A percentile compares a stretch with the other conserved stretches of the same genome.
Conservation (phyloP, 192 early-diverging fungal species). For the Rhizophagus prolifer region DNA sequence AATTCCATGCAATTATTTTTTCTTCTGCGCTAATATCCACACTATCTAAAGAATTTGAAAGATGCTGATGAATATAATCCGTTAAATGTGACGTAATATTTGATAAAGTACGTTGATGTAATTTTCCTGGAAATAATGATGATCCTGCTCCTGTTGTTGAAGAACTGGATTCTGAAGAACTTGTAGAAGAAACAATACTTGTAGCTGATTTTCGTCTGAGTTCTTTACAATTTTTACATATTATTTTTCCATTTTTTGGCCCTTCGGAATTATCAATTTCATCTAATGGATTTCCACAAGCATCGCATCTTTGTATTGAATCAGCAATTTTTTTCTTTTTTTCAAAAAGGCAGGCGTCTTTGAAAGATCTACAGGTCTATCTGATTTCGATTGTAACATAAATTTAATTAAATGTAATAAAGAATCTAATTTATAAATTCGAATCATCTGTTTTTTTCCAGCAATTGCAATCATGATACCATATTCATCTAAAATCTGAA, state of each 20-base stretch:
- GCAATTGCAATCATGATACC: conserved; percentile 13
- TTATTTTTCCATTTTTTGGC: not conserved
- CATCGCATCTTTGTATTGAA: not conserved
- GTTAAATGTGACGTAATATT: not conserved
- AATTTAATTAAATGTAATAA: conserved; percentile 25
- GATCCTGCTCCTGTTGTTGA: not conserved
- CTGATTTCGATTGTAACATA: not conserved
- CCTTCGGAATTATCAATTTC: not conserved
- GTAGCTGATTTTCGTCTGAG: not conserved
- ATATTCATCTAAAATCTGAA: conserved; percentile 11
- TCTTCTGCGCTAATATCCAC: not conserved
- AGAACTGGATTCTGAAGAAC: not conserved
- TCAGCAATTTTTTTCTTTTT: conserved; percentile 25
- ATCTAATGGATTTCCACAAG: not conserved
- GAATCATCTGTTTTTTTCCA: conserved; percentile 16
- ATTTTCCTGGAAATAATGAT: not conserved
- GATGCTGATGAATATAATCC: not conserved
- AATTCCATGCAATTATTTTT: not conserved
- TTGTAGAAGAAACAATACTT: not conserved
- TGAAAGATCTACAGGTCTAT: conserved; percentile 4
- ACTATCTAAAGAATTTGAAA: conserved; percentile 13
- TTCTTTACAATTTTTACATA: not conserved
- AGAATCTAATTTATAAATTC: not conserved
- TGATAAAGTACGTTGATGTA: not conserved
- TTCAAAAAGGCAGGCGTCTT: conserved; percentile 1